A percentile compares a stretch with the other conserved stretches of the same genome.
Conservation (phyloP, 2,329 filamentous ascomycete species). For the Teratosphaeria zuluensis region DNA sequence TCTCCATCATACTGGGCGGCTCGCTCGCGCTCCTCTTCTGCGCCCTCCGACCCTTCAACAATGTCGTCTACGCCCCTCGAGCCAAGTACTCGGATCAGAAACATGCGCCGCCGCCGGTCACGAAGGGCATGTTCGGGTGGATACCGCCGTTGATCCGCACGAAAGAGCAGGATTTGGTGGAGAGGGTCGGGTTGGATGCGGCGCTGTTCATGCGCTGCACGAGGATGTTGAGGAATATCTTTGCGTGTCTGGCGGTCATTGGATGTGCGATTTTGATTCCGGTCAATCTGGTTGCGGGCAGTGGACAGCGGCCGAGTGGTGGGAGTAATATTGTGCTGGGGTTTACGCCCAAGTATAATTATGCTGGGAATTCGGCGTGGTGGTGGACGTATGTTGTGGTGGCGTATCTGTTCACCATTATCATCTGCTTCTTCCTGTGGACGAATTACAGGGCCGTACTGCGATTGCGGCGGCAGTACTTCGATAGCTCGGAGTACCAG, state of each 20-base stretch:
- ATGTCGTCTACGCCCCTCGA: conserved; percentile 87
- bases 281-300: conserved; percentile 46
- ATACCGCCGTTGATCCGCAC: conserved; percentile 66
- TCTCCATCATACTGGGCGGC: conserved; percentile 57
- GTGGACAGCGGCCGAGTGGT: conserved; percentile 12
- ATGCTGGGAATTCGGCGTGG: conserved; percentile 25
- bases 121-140: conserved; percentile 85
- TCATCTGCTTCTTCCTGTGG: conserved; percentile 76
- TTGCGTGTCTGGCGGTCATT: conserved; percentile 60
- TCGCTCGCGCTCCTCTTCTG: conserved; percentile 63
- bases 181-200: conserved; percentile 84
- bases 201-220: conserved; percentile 81
- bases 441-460: conserved; percentile 73
- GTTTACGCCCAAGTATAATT: conserved; percentile 48
- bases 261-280: conserved; percentile 74
- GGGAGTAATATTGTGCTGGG: conserved; percentile 37
- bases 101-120: conserved; percentile 77
- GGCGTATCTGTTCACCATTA: conserved; percentile 59
- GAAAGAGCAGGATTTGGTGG: conserved; percentile 65
- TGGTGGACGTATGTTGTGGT: conserved; percentile 52
- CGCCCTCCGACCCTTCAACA: conserved; percentile 80
- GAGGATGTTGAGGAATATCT: conserved; percentile 88
- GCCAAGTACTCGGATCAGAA: conserved; percentile 85
- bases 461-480: conserved; percentile 64
- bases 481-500: conserved; percentile 80